Base-by-base conservation (phyloP, 441 rosid genomes). In the Arabidopsis lyrata region DNA sequence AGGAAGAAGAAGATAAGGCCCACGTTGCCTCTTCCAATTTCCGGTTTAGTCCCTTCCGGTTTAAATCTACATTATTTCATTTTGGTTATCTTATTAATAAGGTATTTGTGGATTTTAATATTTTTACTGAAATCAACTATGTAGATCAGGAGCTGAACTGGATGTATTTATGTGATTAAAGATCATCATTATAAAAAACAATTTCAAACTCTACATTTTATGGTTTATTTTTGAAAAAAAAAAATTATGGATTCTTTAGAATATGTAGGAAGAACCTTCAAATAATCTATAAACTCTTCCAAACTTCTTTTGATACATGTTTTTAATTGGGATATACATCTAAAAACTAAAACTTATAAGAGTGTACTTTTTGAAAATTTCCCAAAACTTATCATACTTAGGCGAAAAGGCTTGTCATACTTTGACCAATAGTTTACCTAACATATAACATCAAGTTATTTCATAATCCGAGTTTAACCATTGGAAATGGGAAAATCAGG, bases 1-100 rank as follows among this genome's bases (percentile, higher is more conserved):
- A 24, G 31, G 5, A 41, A 42, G 57, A 55, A 47, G 81, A 77
- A 54, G 81, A 77, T 77, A 77, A 77, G 81, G 77, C 77, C 77
- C 80, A 32, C 24, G 60, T 63, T 44, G 63, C 75, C 70, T 45
- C 59, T 45, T 27, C 12, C 41, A 39, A 29, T 76, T 67, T 53
- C 53, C 79, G 36, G 52, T 55, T 75, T 55, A 34, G 8, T 32
- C 6, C 14, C 22, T 41, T 47, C 56, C 38, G 31, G 67, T 59
- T 59, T 59, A 20, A 15, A 2, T 38, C 50, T 54, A 45, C 49
- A 15, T n/a, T 45, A 36, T 66, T 65, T 34, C 27, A 34, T 57
- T 36, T 58, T 11, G 10, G 44, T 57, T 22, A 12, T 34, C 22
- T 64, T 31, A n/a, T 29, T 13, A 50, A 34, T 31, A 34, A 34